Evolutionary conservation across 495 filamentous ascomycete genomes (phyloP), one percentile per base, ranked within the genome.

Genomic region (Margaritispora aquatica): DNA sequence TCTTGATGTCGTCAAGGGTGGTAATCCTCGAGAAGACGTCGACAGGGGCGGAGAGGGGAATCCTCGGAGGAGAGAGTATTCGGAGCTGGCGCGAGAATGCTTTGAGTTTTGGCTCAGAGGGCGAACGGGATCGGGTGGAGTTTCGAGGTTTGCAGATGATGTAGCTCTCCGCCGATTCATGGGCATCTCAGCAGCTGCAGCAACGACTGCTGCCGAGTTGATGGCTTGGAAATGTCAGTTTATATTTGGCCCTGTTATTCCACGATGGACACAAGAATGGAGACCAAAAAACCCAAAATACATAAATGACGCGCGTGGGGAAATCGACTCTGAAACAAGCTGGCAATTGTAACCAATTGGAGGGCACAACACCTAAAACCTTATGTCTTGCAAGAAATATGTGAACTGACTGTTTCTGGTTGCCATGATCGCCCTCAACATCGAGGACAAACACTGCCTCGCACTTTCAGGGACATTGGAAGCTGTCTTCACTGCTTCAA

Each of bases 371-470:
- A 44, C 17, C 38, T 17, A 44, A 44, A 44, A 8, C 38, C 19
- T 44, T 44, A 44, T 44, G 38, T 44, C 38, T 44, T 44, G 15
- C 38, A 44, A 44, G 38, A 24, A 50, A 50, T 24, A 50, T 24
- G 8, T 10, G 50, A 51, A 79, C 88, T 82, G 71, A 92, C 88
- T 85, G 74, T 77, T 80, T 69, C 77, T 77, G 62, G 72, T 74
- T 11, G 79, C 70, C 64, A 92, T 81, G 26, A 93, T 82, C 3
- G 82, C 81, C 52, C 83, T 78, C 51, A 96, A 71, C 51, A 96
- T 88, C 24, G 88, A 74, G 13, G 85, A 87, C 26, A 97, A 79
- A 65, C 89, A 91, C 70, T 85, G 83, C 68, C 88, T 87, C 57
- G 90, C 85, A 51, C 79, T 88, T 63, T 89, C 87, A 9, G 89